Evolutionary conservation across 441 rosid species (phyloP).

Genomic region (Caryocar brasiliense): DNA sequence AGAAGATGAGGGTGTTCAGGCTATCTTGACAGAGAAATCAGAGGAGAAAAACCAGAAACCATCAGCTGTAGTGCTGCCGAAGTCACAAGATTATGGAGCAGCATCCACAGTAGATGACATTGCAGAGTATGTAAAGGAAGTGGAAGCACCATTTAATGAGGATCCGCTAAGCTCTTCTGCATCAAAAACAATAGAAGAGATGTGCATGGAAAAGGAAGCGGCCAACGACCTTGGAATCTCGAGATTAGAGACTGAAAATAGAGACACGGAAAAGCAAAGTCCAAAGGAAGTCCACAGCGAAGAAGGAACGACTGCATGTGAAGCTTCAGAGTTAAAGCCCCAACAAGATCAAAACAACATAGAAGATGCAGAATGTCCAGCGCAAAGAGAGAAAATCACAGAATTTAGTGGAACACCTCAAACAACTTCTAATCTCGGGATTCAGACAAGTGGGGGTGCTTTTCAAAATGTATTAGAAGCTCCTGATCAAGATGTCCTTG

Average conservation of each 20-base stretch:
- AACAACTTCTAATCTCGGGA: background rate
- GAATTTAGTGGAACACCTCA: conserved; percentile 6
- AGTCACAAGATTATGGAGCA: background rate
- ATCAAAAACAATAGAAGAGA: too few species aligned
- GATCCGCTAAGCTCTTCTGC: too few species aligned
- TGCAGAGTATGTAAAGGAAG: too few species aligned
- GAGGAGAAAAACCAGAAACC: conserved; percentile 1
- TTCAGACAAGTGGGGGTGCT: conserved; percentile 15
- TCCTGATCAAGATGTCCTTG: conserved; percentile 4
- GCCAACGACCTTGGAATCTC: too few species aligned
- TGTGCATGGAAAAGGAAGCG: too few species aligned
- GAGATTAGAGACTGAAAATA: too few species aligned
- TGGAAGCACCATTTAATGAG: too few species aligned
- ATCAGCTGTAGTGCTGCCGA: background rate
- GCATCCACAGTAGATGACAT: background rate
- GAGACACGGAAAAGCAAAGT: background rate
- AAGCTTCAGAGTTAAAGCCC: conserved; percentile 4
- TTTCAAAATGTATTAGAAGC: conserved; percentile 6
- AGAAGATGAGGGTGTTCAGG: background rate
- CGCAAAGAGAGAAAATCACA: conserved; percentile 2
- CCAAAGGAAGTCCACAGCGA: too few species aligned
- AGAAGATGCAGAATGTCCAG: conserved; percentile 6
- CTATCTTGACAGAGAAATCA: background rate
- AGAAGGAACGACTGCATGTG: too few species aligned
- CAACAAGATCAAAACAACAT: conserved; percentile 1